Percentiles rank a stretch among this genome's conserved stretches.
Evolutionary conservation across 208 protist genomes (phyloP).

Genomic region (Leishmania tarentolae): DNA sequence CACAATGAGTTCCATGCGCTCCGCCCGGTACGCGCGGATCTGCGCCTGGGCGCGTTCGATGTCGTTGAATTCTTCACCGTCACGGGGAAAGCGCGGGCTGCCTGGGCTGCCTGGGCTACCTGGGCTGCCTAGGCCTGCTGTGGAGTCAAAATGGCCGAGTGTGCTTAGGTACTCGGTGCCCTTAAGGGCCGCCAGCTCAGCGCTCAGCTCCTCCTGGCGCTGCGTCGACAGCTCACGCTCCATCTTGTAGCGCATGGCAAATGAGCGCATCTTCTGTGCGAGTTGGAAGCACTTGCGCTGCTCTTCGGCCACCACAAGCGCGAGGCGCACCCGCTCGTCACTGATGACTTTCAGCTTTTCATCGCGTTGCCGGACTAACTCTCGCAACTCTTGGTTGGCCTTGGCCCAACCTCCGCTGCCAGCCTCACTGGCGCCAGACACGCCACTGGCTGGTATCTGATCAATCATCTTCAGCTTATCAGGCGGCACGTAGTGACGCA

Average conservation of each 20-base stretch:
- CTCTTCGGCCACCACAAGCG: conserved; percentile 62
- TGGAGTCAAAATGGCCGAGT: conserved; percentile 16
- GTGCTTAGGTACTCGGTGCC: conserved; percentile 84
- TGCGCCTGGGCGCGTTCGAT: conserved; percentile 34
- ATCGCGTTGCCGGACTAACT: conserved; percentile 52
- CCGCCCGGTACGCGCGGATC: conserved; percentile 54
- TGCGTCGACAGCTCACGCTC: conserved; percentile 39
- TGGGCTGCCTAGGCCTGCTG: conserved; percentile 8
- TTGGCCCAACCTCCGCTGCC: conserved; percentile 38
- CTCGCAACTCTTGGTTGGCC: conserved; percentile 52
- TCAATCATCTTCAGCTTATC: conserved; percentile 37
- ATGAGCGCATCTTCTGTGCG: conserved; percentile 66
- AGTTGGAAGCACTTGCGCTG: conserved; percentile 69
- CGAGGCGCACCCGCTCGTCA: conserved; percentile 74
- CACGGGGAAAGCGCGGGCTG: conserved; percentile 16
- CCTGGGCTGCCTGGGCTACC: conserved; percentile 5
- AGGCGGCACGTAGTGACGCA: conserved; percentile 37
- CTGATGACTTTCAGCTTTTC: conserved; percentile 48
- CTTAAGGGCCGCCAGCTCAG: conserved; percentile 59
- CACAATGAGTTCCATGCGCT: conserved; percentile 65
- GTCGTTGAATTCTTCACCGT: conserved; percentile 24
- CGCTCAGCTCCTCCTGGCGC: conserved; percentile 57
- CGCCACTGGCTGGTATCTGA: conserved; percentile 18
- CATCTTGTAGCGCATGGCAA: conserved; percentile 60
- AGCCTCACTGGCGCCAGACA: neutral